Evolutionary conservation across 2,329 filamentous ascomycete species (phyloP).

Genomic region (Epichloe uncinata): DNA sequence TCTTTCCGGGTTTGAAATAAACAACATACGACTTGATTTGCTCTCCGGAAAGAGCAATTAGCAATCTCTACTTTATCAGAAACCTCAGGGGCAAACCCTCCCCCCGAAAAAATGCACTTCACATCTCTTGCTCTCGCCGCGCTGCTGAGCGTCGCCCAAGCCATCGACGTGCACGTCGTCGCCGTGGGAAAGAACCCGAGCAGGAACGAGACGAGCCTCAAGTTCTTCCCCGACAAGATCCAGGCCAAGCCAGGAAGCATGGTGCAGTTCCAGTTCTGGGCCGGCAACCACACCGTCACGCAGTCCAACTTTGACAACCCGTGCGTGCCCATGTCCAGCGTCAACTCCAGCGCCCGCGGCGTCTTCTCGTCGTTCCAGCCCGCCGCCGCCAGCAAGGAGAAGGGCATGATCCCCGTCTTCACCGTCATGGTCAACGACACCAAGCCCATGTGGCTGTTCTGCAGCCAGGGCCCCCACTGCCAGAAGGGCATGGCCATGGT

Average conservation of each 20-base stretch:
- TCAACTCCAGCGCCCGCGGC: slow-evolving; percentile 39
- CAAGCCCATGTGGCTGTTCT: slow-evolving; percentile 68
- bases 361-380: slow-evolving; percentile 58
- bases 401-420: slow-evolving; percentile 49
- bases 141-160: slow-evolving; percentile 33
- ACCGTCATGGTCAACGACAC: slow-evolving; percentile 56
- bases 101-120: slow-evolving; percentile 32
- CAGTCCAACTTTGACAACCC: slow-evolving; percentile 63
- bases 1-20: no score
- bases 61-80: neutral
- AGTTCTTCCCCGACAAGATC: slow-evolving; percentile 54
- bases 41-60: slow-evolving; percentile 5
- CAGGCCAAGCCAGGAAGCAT: slow-evolving; percentile 47
- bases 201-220: slow-evolving; percentile 36
- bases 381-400: slow-evolving; percentile 37
- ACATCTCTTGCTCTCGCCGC: slow-evolving; percentile 32
- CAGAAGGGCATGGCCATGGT: slow-evolving; percentile 63
- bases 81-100: no score
- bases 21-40: neutral
- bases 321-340: slow-evolving; percentile 46
- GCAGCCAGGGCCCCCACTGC: slow-evolving; percentile 62
- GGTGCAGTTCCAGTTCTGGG: slow-evolving; percentile 54
- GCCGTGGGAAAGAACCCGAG: slow-evolving; percentile 42
- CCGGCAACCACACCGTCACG: slow-evolving; percentile 64
- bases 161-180: slow-evolving; percentile 44